phyloP scores from a whole-genome alignment of 495 filamentous ascomycete species.

The Hyaloscypha hepaticicola region DNA sequence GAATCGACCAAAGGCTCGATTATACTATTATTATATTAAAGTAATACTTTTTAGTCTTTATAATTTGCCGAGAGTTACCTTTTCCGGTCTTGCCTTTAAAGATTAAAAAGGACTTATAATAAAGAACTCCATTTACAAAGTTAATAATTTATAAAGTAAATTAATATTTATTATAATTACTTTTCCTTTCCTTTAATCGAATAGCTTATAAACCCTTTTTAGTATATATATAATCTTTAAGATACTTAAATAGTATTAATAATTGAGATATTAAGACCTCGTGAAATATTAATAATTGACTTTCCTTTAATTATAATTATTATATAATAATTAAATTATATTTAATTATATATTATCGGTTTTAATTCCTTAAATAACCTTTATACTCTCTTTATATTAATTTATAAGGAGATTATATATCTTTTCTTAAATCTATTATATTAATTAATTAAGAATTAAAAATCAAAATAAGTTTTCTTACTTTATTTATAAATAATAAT shows the following conservation, averaged over 20 bases:
- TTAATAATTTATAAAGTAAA: background rate
- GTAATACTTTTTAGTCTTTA: background rate
- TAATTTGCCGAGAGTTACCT: background rate
- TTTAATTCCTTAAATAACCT: background rate
- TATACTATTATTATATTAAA: background rate
- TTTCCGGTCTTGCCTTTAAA: background rate
- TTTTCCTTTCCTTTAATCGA: background rate
- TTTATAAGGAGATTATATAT: background rate
- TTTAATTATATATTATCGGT: background rate
- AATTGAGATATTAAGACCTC: background rate
- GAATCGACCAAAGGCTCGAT: too few relatives aligned
- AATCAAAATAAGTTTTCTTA: background rate
- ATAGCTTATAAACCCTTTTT: background rate
- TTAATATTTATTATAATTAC: background rate
- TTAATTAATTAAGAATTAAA: background rate
- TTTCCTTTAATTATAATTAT: background rate
- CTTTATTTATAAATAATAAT: background rate
- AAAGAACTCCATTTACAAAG: background rate
- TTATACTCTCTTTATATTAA: background rate
- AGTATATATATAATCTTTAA: background rate
- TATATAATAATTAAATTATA: background rate
- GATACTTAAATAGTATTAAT: background rate
- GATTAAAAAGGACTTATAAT: background rate
- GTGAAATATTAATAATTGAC: background rate
- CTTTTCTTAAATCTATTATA: background rate